Conservation (phyloP, 2,329 filamentous ascomycete species). For the Hysterium pulicare region DNA sequence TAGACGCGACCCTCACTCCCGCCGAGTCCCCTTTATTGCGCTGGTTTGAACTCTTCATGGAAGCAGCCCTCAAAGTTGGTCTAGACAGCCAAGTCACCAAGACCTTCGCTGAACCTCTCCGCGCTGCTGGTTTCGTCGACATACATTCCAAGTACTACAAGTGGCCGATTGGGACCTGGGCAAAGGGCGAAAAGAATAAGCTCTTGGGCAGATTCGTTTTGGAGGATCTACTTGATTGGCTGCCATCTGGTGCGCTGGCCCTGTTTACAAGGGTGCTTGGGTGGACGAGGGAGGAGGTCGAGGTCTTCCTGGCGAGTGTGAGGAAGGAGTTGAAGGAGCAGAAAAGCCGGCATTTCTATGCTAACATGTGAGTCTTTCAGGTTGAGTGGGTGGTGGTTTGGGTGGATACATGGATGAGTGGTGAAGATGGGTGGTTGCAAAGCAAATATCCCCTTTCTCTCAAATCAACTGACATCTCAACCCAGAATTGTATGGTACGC, state of each 20-base stretch:
- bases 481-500: conserved; percentile 25
- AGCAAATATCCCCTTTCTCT: neutral
- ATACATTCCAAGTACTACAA: conserved; percentile 27
- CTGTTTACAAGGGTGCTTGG: conserved; percentile 27
- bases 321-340: conserved; percentile 22
- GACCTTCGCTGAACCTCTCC: conserved; percentile 29
- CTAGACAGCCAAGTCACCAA: conserved; percentile 41
- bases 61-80: conserved; percentile 28
- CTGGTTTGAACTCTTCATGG: conserved; percentile 23
- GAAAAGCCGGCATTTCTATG: conserved; percentile 25
- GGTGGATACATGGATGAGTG: no score
- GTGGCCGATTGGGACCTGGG: conserved; percentile 31
- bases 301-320: conserved; percentile 25
- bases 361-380: conserved; percentile 21
- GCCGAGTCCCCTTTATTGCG: conserved; percentile 22
- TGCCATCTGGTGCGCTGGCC: conserved; percentile 21
- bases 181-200: conserved; percentile 28
- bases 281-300: conserved; percentile 26
- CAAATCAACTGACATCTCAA: neutral
- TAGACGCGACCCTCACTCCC: conserved; percentile 18
- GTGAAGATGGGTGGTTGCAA: no score
- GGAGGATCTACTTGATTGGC: conserved; percentile 26
- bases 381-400: no score
- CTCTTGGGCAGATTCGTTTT: conserved; percentile 23
- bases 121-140: conserved; percentile 22